Conservation (phyloP, 192 early-diverging fungal species). For the Coemansia aciculifera region DNA sequence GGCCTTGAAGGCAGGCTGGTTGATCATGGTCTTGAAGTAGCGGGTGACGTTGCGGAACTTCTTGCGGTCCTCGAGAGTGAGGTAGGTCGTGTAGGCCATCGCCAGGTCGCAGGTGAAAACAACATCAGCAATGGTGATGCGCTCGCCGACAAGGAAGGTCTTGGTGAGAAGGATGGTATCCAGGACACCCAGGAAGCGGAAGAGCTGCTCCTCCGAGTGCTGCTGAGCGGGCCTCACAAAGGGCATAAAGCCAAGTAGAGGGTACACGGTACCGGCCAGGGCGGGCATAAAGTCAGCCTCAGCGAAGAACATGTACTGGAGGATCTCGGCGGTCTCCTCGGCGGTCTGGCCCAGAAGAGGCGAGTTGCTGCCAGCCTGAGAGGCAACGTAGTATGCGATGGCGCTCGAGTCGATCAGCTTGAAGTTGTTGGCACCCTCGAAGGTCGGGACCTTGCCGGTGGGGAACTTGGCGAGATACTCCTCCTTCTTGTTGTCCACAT, state of each 20-base stretch:
- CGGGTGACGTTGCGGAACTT: conserved; percentile 85
- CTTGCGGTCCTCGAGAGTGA: conserved; percentile 75
- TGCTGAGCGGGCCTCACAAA: conserved; percentile 65
- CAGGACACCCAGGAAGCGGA: conserved; percentile 65
- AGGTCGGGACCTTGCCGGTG: conserved; percentile 85
- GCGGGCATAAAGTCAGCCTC: conserved; percentile 58
- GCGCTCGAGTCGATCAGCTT: conserved; percentile 79
- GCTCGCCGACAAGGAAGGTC: conserved; percentile 95
- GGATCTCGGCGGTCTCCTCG: conserved; percentile 63
- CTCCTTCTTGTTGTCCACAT: conserved; percentile 71
- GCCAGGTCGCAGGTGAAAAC: conserved; percentile 50
- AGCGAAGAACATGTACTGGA: conserved; percentile 64
- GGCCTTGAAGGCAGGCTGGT: conserved; percentile 83
- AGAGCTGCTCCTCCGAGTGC: conserved; percentile 67
- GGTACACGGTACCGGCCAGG: conserved; percentile 45
- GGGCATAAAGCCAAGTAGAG: conserved; percentile 48
- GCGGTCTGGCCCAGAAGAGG: conserved; percentile 61
- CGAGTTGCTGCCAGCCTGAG: conserved; percentile 43
- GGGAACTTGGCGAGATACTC: conserved; percentile 93
- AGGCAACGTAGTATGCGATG: conserved; percentile 83
- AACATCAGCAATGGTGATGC: conserved; percentile 90
- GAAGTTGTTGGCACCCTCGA: conserved; percentile 80
- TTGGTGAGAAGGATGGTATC: conserved; percentile 78
- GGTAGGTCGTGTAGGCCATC: conserved; percentile 36
- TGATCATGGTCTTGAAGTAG: conserved; percentile 86